Evolutionary conservation across 176 grass and related monocot species (phyloP), one percentile per base, ranked within the genome.

Genomic region (Cymbopogon citratus): DNA sequence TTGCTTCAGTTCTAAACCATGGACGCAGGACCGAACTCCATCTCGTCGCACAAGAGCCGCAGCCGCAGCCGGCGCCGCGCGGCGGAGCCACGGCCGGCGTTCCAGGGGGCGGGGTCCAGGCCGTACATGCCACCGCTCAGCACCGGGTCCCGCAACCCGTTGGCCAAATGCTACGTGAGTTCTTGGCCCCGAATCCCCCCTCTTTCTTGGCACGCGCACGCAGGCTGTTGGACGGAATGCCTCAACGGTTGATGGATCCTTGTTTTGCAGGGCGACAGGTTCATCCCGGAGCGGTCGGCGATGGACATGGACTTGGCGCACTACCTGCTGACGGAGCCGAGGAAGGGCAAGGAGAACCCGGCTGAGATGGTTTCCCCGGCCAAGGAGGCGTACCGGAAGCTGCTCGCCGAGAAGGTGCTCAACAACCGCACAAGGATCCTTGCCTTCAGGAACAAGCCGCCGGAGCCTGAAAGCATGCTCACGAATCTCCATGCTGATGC

Each of bases 281-380:
- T 92, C 66, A 92, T 89, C 9, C 70, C 90, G 0, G 71, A 76
- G 65, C 73, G 90, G 44, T 92, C 87, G 12, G 83, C 83, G 15
- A 89, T 92, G 86, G 90, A 92, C 70, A 86, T 92, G 75, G 90
- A 92, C 80, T 34, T 92, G 71, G 90, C 90, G 54, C 81, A 86
- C 45, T 89, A 92, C 70, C 80, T 92, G 45, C 83, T 92, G 56
- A 92, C 87, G 4, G 90, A 89, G 87, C 60, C 83, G 16, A 92
- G 69, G 86, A 92, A 86, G 81, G 86, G 39, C 25, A 92, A 80
- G 69, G 84, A 89, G 80, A 86, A 89, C 57, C 23, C 45, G 0
- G 12, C 72, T 28, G 75, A 13, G 0, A 7, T 23, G 18, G 56
- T 38, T 33, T 92, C 90, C n/a, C 90, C 86, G 12, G 34, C 45